phyloP scores from a whole-genome alignment of 176 grass and related monocot species.

The Microstegium vimineum region DNA sequence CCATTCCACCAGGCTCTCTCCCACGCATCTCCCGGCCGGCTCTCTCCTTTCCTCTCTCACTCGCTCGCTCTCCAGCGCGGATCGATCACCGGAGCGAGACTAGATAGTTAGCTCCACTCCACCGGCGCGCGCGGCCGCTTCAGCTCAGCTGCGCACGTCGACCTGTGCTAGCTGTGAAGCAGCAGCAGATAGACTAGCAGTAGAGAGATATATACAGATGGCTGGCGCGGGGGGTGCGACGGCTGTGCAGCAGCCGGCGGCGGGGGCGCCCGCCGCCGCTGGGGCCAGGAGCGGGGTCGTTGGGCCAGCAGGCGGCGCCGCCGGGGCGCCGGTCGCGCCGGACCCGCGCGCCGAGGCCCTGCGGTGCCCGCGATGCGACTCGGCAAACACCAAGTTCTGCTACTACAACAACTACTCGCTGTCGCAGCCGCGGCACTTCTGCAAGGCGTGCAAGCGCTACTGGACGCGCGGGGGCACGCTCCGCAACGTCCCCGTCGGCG shows the following conservation, averaged over 20 bases:
- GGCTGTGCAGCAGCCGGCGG: constrained; percentile 25
- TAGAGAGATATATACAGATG: background rate
- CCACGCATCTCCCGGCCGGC: background rate
- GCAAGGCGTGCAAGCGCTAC: constrained; percentile 99
- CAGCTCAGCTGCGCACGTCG: background rate
- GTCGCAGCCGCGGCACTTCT: constrained; percentile 96
- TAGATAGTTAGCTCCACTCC: no score
- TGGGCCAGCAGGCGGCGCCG: background rate
- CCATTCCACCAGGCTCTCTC: background rate
- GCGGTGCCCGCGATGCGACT: constrained; percentile 85
- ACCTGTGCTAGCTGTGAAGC: background rate
- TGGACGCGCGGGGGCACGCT: constrained; percentile 98
- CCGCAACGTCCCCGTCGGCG: constrained; percentile 92
- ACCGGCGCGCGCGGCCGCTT: background rate
- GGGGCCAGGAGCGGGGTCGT: background rate
- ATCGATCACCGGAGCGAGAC: background rate
- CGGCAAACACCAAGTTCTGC: constrained; percentile 99
- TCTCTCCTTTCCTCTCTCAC: background rate
- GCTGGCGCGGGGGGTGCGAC: constrained; percentile 54
- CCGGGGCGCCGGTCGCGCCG: background rate
- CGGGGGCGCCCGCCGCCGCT: background rate
- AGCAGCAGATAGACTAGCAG: no score
- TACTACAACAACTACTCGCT: constrained; percentile 99
- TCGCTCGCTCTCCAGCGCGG: background rate
- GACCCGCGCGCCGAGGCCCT: constrained; percentile 51